These are phyloP conservation scores for Exophiala xenobiotica DNA, from an alignment of 2,329 filamentous ascomycete species.

Conservation along the genomic window DNA sequence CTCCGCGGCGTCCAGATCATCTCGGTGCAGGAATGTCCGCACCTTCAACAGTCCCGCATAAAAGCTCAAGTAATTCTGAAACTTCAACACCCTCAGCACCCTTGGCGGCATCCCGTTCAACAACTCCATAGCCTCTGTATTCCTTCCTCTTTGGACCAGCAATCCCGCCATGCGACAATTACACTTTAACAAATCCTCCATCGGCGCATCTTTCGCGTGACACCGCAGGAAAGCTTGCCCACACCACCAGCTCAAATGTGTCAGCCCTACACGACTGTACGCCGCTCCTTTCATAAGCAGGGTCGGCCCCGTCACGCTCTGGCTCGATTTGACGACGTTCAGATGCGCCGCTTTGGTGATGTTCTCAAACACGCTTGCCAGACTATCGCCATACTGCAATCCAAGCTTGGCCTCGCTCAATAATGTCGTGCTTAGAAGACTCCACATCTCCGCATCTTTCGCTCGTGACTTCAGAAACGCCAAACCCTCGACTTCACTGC, in stretches of 20 bases:
- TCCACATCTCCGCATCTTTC: slow-evolving; percentile 82
- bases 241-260: slow-evolving; percentile 56
- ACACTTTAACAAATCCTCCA: slow-evolving; percentile 77
- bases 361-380: slow-evolving; percentile 67
- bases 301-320: slow-evolving; percentile 70
- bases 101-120: slow-evolving; percentile 62
- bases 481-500: slow-evolving; percentile 76
- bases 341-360: slow-evolving; percentile 81
- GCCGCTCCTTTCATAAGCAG: slow-evolving; percentile 70
- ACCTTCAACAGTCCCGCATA: slow-evolving; percentile 45
- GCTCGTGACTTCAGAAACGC: slow-evolving; percentile 82
- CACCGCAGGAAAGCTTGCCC: slow-evolving; percentile 74
- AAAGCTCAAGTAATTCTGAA: slow-evolving; percentile 59
- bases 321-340: slow-evolving; percentile 73
- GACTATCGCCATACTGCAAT: slow-evolving; percentile 63
- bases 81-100: slow-evolving; percentile 69
- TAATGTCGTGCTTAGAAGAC: slow-evolving; percentile 76
- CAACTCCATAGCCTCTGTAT: slow-evolving; percentile 63
- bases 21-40: slow-evolving; percentile 43
- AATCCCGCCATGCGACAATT: slow-evolving; percentile 69
- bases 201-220: slow-evolving; percentile 61
- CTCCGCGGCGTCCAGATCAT: slow-evolving; percentile 57
- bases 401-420: slow-evolving; percentile 81
- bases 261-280: slow-evolving; percentile 70
- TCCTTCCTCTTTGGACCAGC: slow-evolving; percentile 65